Percentiles rank a stretch among this genome's conserved stretches.
phyloP scores from a whole-genome alignment of 805 yeast genomes.

The Monosporozyma yasuniensis region DNA sequence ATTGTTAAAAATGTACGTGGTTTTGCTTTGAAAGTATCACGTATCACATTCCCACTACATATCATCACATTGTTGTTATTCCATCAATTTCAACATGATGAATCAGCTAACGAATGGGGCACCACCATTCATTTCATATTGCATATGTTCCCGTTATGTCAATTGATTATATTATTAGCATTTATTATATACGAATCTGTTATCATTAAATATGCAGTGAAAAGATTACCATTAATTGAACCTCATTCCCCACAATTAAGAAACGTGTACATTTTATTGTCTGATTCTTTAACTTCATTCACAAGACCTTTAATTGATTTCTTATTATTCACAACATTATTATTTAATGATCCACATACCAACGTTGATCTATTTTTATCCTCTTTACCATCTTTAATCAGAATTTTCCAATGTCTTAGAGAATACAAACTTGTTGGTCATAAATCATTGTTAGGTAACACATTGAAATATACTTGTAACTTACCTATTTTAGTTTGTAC shows the following conservation, averaged over 20 bases:
- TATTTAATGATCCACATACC: constrained; percentile 15
- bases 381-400: constrained; percentile 56
- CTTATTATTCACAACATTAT: constrained; percentile 44
- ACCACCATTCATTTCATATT: background rate
- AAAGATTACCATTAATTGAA: constrained; percentile 32
- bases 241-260: constrained; percentile 28
- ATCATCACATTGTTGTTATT: constrained; percentile 7
- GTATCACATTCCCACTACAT: constrained; percentile 20
- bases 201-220: constrained; percentile 32
- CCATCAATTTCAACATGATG: background rate
- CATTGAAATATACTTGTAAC: constrained; percentile 64
- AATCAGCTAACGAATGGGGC: background rate
- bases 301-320: constrained; percentile 69
- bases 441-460: constrained; percentile 54
- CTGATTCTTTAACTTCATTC: constrained; percentile 81
- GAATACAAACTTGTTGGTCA: constrained; percentile 47
- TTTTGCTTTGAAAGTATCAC: constrained; percentile 15
- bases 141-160: constrained; percentile 15
- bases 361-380: constrained; percentile 28
- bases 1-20: constrained; percentile 28
- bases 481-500: constrained; percentile 41
- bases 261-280: constrained; percentile 60
- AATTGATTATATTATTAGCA: constrained; percentile 11
- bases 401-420: constrained; percentile 71
- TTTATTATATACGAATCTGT: constrained; percentile 29